These are phyloP conservation scores for Citrus maxima DNA, from an alignment of 345 rosid species.

Conservation along the genomic window DNA sequence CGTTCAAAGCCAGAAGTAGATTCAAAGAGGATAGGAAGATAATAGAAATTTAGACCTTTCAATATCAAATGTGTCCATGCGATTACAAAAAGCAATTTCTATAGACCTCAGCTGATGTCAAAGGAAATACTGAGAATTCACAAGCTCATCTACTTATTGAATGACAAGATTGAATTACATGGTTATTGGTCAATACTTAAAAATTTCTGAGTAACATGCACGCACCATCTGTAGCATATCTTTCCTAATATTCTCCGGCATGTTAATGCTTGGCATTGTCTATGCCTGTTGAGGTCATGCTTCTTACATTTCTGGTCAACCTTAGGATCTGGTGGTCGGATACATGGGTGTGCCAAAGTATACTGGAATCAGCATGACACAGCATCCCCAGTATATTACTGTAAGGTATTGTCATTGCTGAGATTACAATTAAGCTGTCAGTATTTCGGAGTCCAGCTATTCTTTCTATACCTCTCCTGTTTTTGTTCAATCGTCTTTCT, in stretches of 20 bases:
- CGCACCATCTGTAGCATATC: neutral
- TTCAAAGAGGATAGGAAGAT: neutral
- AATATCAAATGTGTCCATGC: neutral
- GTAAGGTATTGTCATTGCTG: conserved; percentile 48
- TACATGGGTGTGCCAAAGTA: conserved; percentile 98
- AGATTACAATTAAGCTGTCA: neutral
- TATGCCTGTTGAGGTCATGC: neutral
- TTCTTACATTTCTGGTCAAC: conserved; percentile 7
- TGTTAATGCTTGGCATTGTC: neutral
- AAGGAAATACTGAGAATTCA: neutral
- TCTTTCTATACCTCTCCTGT: neutral
- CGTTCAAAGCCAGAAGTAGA: neutral
- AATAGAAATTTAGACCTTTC: neutral
- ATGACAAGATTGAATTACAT: neutral
- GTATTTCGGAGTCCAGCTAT: neutral
- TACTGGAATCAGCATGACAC: conserved; percentile 80
- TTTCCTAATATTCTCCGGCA: neutral
- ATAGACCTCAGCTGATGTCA: neutral
- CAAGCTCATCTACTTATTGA: neutral
- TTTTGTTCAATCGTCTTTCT: neutral
- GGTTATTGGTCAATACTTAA: neutral
- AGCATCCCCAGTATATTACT: conserved; percentile 92
- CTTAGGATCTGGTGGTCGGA: conserved; percentile 91
- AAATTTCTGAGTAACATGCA: neutral
- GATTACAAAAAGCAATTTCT: neutral